These are phyloP conservation scores for Microsporum ferrugineum DNA, from an alignment of 2,329 filamentous ascomycete species.

Conservation along the genomic window DNA sequence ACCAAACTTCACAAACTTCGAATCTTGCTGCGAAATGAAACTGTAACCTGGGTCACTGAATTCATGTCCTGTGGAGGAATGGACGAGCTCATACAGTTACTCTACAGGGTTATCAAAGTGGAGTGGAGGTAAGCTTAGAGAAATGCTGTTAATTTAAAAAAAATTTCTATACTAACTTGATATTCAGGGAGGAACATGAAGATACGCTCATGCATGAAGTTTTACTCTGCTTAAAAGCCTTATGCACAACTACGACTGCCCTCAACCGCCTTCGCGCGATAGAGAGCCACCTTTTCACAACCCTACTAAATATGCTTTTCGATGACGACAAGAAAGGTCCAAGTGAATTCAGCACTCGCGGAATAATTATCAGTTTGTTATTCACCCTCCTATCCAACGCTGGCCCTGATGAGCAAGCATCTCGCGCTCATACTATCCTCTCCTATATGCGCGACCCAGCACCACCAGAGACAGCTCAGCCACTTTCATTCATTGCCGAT, in stretches of 20 bases:
- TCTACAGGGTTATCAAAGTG: constrained; percentile 86
- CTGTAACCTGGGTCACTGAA: constrained; percentile 84
- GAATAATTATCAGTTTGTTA: constrained; percentile 77
- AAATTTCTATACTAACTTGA: constrained; percentile 1
- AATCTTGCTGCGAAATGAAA: constrained; percentile 82
- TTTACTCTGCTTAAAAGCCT: constrained; percentile 81
- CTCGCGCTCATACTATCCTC: constrained; percentile 62
- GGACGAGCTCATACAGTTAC: constrained; percentile 73
- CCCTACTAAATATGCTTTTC: constrained; percentile 77
- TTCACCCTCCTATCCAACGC: constrained; percentile 76
- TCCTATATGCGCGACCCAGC: constrained; percentile 69
- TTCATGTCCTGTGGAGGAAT: constrained; percentile 87
- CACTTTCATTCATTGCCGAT: constrained; percentile 74
- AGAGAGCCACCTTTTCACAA: constrained; percentile 71
- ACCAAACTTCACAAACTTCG: constrained; percentile 89
- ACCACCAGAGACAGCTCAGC: constrained; percentile 61
- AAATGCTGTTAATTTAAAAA: not conserved
- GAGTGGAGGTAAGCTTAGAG: constrained; percentile 68
- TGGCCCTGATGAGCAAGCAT: constrained; percentile 48
- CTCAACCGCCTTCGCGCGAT: constrained; percentile 71
- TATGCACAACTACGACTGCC: constrained; percentile 82
- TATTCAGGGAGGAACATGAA: constrained; percentile 76
- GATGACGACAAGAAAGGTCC: constrained; percentile 97
- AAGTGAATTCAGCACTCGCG: constrained; percentile 87
- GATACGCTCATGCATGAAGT: constrained; percentile 86